These are phyloP conservation scores for Amaranthus cruentus DNA, from an alignment of 148 eudicot species.

Conservation along the genomic window DNA sequence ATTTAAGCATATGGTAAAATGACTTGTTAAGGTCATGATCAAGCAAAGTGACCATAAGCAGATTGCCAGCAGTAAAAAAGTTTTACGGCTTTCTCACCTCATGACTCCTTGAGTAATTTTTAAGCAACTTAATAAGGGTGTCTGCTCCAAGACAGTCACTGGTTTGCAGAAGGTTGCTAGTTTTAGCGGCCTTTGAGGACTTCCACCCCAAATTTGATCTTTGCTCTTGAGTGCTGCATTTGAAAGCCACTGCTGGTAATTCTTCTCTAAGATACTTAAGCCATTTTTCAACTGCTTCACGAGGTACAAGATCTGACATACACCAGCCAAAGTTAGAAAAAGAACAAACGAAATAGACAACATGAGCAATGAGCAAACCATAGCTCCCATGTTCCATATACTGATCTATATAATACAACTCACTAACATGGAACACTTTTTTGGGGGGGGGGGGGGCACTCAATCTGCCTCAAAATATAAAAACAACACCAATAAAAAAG, in stretches of 20 bases:
- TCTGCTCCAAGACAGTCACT: constrained; percentile 99
- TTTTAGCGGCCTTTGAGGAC: constrained; percentile 56
- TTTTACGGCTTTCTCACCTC: constrained; percentile 44
- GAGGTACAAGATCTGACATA: constrained; percentile 81
- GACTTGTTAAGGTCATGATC: neutral
- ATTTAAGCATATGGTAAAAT: neutral
- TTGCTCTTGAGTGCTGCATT: constrained; percentile 96
- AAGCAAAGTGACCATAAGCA: neutral
- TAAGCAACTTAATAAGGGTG: constrained; percentile 74
- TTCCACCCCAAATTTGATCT: constrained; percentile 81
- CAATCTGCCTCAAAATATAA: neutral
- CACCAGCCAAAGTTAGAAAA: constrained; percentile 12
- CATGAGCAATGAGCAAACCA: neutral
- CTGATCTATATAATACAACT: neutral
- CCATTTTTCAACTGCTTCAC: constrained; percentile 97
- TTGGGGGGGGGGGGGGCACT: too few species aligned
- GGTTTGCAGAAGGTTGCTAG: constrained; percentile 66
- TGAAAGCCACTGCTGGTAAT: constrained; percentile 88
- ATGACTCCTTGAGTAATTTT: constrained; percentile 91
- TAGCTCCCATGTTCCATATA: neutral
- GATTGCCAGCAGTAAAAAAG: neutral
- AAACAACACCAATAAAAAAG: neutral
- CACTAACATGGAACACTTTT: neutral
- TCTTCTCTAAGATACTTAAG: constrained; percentile 98
- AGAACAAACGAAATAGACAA: neutral